Base-by-base conservation (phyloP, 2,329 filamentous ascomycete genomes). In the Fusarium algeriense region DNA sequence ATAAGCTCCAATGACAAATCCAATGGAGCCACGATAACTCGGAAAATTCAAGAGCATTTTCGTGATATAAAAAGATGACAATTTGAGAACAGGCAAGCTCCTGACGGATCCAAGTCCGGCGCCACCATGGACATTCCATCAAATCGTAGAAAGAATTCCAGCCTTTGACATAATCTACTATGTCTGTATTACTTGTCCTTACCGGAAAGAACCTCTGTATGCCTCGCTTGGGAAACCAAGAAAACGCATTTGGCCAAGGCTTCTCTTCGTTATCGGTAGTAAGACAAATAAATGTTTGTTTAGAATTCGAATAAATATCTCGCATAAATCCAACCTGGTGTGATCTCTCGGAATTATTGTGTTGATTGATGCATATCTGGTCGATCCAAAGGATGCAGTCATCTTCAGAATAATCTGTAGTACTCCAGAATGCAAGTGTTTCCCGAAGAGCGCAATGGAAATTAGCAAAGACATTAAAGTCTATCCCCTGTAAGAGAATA, bases 301-400 rank as follows among this genome's bases (percentile, higher is more conserved):
- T 7, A 4, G 34, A 38, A 9, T 40, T 40, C 5, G 37, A 17
- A 7, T 52, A 38, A 3, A 52, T 52, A 2, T 52, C 49, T 15
- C 19, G 9, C 49, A 52, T 40, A 6, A 40, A 52, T 2, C 6
- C 3, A 6, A 52, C 49, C 7, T 40, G 49, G 1, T 52, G 49
- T 2, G 49, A 52, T 3, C 49, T 52, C 26, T 20, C 49, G 3
- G 7, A 12, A 12, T 52, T 11, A 9, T 13, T 40, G 13, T 52
- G 19, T 9, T 38, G 23, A 52, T 52, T 40, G 23, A 52, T 52
- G 19, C 49, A 52, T 52, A 52, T 28, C 23, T 52, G 49, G 17
- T 52, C 49, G 19, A 52, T 15, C 49, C 34, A 52, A 1, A 52
- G 7, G 13, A 52, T 6, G 17, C 49, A 38, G 13, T 28, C 34